Base-by-base conservation (phyloP, 2,329 filamentous ascomycete species). In the Penicillium sp. region DNA sequence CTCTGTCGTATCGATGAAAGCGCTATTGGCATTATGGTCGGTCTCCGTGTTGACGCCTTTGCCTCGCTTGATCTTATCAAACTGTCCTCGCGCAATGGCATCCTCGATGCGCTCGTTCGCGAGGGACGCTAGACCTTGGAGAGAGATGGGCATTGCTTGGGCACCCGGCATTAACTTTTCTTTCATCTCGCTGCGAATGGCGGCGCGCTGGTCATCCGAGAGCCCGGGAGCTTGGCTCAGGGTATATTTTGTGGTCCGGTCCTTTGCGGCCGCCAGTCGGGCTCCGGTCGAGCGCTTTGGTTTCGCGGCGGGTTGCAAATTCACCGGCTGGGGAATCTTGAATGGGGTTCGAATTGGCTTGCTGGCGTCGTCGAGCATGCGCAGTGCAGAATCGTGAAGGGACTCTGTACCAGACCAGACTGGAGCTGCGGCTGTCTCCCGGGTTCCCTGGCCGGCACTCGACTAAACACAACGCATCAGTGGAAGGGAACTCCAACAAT, bases 41-140 rank as follows among this genome's bases (percentile, higher is more conserved):
- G 85, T 74, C 66, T 90, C 81, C 1, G 67, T 67, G 50, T 73
- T 70, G n/a, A 91, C 76, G 5, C 82, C 84, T 57, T 85, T 85
- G 0, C 91, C 91, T 2, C 90, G 79, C 6, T 82, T 83, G 9
- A 98, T 85, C 58, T 94, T 85, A 64, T 81, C 81, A 71, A 98
- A 97, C 64, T 95, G 87, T 0, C 93, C 93, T 29, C 90, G 76
- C 1, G 89, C 86, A 61, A 97, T 96, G 5, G 93, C 93, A 63
- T 96, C 85, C 66, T 96, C 91, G 51, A 98, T 97, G 24, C 85
- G 76, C 69, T 96, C 85, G 65, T 97, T 96, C 1, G 93, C 93
- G 43, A 97, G 70, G 0, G 86, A 86, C 4, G 85, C 80, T 11
- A 98, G 73, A 0, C 90, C 93, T 32, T 85, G 80, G 1, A 97